These are phyloP conservation scores for Phytophthora aleatoria DNA, from an alignment of 352 stramenopile species.

Conservation along the genomic window DNA sequence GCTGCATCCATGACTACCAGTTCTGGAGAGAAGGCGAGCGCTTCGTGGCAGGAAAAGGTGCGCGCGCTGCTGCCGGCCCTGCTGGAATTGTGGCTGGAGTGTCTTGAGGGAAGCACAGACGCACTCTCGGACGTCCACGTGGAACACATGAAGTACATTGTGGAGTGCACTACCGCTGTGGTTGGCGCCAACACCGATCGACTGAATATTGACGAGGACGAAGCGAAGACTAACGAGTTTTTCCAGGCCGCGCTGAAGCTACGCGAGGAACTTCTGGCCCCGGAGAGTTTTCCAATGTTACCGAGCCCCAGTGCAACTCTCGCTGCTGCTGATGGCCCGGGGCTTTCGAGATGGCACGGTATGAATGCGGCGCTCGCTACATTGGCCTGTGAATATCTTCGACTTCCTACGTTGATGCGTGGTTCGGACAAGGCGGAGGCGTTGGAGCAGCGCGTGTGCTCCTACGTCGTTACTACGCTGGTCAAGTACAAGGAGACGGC, in stretches of 20 bases:
- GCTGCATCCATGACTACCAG: conserved; percentile 19
- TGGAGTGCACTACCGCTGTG: conserved; percentile 72
- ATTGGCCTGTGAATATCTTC: conserved; percentile 64
- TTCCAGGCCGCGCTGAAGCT: conserved; percentile 45
- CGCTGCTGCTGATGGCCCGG: conserved; percentile 44
- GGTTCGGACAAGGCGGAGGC: conserved; percentile 25
- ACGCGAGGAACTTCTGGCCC: conserved; percentile 60
- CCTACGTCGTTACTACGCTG: conserved; percentile 66
- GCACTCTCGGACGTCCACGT: conserved; percentile 64
- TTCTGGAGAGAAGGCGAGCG: conserved; percentile 22
- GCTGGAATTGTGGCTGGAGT: conserved; percentile 82
- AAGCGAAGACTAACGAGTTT: conserved; percentile 35
- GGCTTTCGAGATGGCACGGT: conserved; percentile 66
- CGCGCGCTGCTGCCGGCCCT: conserved; percentile 57
- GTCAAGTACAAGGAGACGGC: conserved; percentile 63
- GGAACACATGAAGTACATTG: conserved; percentile 79
- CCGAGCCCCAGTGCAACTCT: conserved; percentile 50
- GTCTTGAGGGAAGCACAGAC: conserved; percentile 56
- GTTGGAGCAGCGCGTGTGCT: conserved; percentile 51
- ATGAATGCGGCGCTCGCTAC: conserved; percentile 77
- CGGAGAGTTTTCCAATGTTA: conserved; percentile 63
- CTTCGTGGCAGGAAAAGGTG: conserved; percentile 79
- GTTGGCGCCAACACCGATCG: conserved; percentile 48
- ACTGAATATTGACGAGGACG: conserved; percentile 19
- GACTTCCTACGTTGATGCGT: conserved; percentile 27